These are phyloP conservation scores for Buxus sempervirens DNA, from an alignment of 164 flowering plant genomes.

Conservation along the genomic window DNA sequence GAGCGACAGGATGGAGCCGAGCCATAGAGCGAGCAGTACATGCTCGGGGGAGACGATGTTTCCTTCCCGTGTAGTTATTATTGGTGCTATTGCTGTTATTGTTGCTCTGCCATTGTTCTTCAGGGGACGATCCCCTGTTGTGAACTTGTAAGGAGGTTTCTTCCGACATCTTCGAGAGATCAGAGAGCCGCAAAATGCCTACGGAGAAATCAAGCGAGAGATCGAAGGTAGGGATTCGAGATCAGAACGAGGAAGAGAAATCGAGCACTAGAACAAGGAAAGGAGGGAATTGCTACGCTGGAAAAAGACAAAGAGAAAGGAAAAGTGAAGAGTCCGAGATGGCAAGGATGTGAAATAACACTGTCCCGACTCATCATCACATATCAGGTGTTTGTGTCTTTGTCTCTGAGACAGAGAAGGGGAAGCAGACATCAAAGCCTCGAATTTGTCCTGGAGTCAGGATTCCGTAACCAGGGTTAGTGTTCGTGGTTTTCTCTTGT, in stretches of 20 bases:
- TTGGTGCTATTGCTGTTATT: constrained; percentile 5
- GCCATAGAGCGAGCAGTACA: constrained; percentile 75
- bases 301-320: neutral
- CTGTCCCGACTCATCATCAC: no score
- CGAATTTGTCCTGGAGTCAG: no score
- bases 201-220: constrained; percentile 18
- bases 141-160: constrained; percentile 30
- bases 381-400: no score
- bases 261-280: neutral
- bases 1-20: constrained; percentile 34
- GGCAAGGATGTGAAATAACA: neutral
- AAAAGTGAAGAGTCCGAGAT: constrained; percentile 4
- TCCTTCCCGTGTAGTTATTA: constrained; percentile 26
- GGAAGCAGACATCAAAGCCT: no score
- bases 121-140: constrained; percentile 14
- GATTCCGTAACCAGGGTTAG: no score
- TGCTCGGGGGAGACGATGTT: constrained; percentile 75
- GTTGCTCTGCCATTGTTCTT: neutral
- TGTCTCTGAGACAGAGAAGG: no score
- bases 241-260: neutral
- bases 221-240: constrained; percentile 26
- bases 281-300: neutral
- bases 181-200: constrained; percentile 15
- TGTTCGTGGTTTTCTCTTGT: no score
- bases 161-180: constrained; percentile 32